These are phyloP conservation scores for Tolypocladium album DNA, from an alignment of 2,329 filamentous ascomycete species.

Conservation along the genomic window DNA sequence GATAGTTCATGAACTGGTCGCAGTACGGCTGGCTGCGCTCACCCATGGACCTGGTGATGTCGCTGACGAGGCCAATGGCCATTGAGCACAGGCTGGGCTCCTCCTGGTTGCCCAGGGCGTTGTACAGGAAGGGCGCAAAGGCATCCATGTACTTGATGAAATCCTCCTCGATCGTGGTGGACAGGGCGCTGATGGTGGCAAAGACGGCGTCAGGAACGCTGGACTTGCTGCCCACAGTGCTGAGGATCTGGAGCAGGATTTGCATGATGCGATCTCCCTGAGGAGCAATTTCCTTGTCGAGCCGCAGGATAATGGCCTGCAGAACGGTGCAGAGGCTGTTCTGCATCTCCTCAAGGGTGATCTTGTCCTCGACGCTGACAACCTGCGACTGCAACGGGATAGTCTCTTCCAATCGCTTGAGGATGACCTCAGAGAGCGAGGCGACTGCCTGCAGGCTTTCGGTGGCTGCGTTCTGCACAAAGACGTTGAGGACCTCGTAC, in stretches of 20 bases:
- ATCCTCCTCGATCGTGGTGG: constrained; percentile 82
- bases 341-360: constrained; percentile 95
- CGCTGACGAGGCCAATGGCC: constrained; percentile 94
- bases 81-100: constrained; percentile 90
- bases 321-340: constrained; percentile 88
- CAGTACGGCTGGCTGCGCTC: constrained; percentile 90
- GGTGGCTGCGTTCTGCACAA: constrained; percentile 80
- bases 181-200: constrained; percentile 81
- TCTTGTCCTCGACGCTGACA: constrained; percentile 91
- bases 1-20: constrained; percentile 95
- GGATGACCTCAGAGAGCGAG: constrained; percentile 73
- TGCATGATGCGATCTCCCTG: constrained; percentile 94
- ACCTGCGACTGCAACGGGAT: constrained; percentile 84
- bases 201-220: constrained; percentile 93
- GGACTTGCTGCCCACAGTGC: constrained; percentile 70
- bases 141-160: constrained; percentile 97
- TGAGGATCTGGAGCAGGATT: constrained; percentile 70
- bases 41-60: constrained; percentile 86
- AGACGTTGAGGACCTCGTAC: constrained; percentile 93
- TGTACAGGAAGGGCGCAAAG: constrained; percentile 87
- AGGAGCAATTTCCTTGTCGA: constrained; percentile 84
- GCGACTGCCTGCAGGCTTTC: constrained; percentile 76
- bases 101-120: constrained; percentile 89
- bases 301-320: constrained; percentile 79
- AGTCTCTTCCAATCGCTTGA: constrained; percentile 85